Conservation (phyloP, 805 yeast genomes). For the Blastobotrys peoriensis region DNA sequence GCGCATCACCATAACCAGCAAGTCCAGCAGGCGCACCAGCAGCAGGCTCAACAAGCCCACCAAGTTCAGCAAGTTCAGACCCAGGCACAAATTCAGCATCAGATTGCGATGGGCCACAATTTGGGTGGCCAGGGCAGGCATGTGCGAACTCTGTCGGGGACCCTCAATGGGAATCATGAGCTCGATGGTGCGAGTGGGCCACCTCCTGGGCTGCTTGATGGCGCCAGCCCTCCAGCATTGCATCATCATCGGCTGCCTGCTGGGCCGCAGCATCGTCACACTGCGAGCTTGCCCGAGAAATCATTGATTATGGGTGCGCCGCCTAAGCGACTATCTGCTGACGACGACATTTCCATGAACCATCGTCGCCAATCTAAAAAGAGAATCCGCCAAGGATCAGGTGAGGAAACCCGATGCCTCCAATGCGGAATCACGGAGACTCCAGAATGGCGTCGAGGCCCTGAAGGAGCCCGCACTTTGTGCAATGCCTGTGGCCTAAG, state of each 20-base stretch:
- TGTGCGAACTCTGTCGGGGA: not conserved
- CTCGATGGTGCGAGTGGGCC: not conserved
- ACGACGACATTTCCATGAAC: not conserved
- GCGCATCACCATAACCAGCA: no score
- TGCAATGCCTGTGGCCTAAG: conserved; percentile 82
- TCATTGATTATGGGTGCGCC: not conserved
- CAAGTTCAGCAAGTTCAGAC: conserved; percentile 2
- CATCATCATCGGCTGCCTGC: conserved; percentile 4
- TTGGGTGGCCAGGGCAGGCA: not conserved
- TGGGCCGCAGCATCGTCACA: conserved; percentile 3
- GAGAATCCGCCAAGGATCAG: conserved; percentile 11
- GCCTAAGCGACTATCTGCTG: not conserved
- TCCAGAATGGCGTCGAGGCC: conserved; percentile 84
- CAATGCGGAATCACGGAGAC: conserved; percentile 54
- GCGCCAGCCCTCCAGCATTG: not conserved
- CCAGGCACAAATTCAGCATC: conserved; percentile 5
- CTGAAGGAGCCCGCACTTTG: conserved; percentile 65
- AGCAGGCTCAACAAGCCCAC: no score
- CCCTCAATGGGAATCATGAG: not conserved
- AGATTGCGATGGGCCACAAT: not conserved
- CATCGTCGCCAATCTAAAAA: conserved; percentile 13
- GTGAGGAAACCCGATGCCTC: conserved; percentile 30
- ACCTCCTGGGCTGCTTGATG: not conserved
- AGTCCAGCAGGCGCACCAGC: conserved; percentile 1
- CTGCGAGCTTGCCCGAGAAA: not conserved